A percentile compares a stretch with the other conserved stretches of the same genome.
These are phyloP conservation scores for Kokia cookei DNA, from an alignment of 441 rosid genomes.

Conservation along the genomic window DNA sequence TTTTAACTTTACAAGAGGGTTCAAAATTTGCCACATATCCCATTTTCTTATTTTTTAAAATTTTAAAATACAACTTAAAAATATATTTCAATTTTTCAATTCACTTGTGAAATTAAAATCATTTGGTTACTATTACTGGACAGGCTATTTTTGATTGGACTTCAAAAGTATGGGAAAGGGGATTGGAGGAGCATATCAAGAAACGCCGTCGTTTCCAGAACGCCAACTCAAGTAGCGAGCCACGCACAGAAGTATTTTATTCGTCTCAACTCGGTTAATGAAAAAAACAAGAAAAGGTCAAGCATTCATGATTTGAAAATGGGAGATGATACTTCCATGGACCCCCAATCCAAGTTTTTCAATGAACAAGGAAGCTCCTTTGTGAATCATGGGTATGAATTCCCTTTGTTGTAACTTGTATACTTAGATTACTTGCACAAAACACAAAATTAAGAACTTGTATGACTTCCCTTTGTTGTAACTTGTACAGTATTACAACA, in stretches of 20 bases:
- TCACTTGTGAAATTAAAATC: too few relatives aligned
- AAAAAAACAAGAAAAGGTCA: neutral
- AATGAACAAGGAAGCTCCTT: neutral
- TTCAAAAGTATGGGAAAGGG: constrained; percentile 3
- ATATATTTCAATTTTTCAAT: too few relatives aligned
- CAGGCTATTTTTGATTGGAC: neutral
- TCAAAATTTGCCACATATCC: too few relatives aligned
- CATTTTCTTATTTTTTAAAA: too few relatives aligned
- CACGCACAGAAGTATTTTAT: constrained; percentile 7
- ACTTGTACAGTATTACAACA: neutral
- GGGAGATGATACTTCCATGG: neutral
- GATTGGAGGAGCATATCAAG: constrained; percentile 8
- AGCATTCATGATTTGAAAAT: constrained; percentile 7
- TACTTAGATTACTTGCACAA: neutral
- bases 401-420: neutral
- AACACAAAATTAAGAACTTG: neutral
- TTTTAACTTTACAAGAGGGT: too few relatives aligned
- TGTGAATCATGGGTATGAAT: neutral
- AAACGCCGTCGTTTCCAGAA: constrained; percentile 1
- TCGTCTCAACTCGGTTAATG: neutral
- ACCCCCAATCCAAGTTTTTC: neutral
- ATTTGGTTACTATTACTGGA: neutral
- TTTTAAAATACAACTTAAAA: too few relatives aligned
- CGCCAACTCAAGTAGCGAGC: constrained; percentile 8
- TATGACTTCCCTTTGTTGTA: too few relatives aligned